Base-by-base conservation (phyloP, 305 asterid species). In the Fraxinus sp. region DNA sequence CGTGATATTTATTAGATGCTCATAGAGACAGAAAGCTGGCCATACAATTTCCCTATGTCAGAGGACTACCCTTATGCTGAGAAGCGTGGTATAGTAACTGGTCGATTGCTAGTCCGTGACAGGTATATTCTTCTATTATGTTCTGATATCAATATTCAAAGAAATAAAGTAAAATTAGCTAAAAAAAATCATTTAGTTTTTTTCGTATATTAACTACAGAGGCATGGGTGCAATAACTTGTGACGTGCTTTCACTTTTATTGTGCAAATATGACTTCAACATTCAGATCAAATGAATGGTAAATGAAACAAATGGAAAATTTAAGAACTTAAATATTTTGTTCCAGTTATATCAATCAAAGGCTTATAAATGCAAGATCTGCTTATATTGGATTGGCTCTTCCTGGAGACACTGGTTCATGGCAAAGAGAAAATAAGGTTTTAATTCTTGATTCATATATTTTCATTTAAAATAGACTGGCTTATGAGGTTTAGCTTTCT, bases 381-480 rank as follows among this genome's bases (percentile, higher is more conserved):
- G 92, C 93, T 1, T 85, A 85, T 76, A 84, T 91, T 0, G 97
- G 94, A 71, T 77, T 93, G 80, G 94, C 95, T 18, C 83, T 86
- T 0, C 90, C 89, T 0, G 97, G 97, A 81, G 83, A 77, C 1
- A 81, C 18, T 3, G 97, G 97, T 76, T 93, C 94, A 13, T 93
- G 92, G 91, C 97, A 90, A 86, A 85, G 24, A 49, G 91, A 91
- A 3, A 73, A 80, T 77, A 91, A 91, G 92, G 97, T 93, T 28
- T 35, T 0, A 37, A 2, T 55, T 2, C 36, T 16, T 18, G 5
- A 26, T 79, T 80, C 24, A 66, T 62, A 1, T 7, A 18, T 18
- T 79, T 41, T 66, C 6, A 16, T 3, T 4, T 18, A 39, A 1
- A 28, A 22, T 24, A 16, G 1, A 37, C 39, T 32, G 22, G 20